phyloP scores from a whole-genome alignment of 202 grass and related monocot genomes.

The Panicum hallii region DNA sequence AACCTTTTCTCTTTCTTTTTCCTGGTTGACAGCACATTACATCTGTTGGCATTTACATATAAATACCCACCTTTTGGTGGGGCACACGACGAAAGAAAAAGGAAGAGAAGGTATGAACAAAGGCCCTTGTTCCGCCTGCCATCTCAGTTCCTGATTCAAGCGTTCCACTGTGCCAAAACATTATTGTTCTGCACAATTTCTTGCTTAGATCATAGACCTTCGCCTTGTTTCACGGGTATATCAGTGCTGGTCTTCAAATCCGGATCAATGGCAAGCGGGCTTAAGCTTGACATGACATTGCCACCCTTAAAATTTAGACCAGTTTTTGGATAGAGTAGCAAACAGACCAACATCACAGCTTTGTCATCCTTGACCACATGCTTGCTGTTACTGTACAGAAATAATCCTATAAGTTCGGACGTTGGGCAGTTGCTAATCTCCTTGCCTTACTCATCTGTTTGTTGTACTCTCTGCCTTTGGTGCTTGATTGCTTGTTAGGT shows the following conservation, averaged over 20 bases:
- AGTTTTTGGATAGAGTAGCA: slow-evolving; percentile 34
- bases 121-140: slow-evolving; percentile 29
- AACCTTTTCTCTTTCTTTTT: slow-evolving; percentile 37
- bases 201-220: slow-evolving; percentile 1
- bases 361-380: slow-evolving; percentile 44
- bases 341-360: slow-evolving; percentile 49
- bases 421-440: slow-evolving; percentile 42
- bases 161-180: slow-evolving; percentile 42
- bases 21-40: slow-evolving; percentile 38
- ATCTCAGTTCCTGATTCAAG: slow-evolving; percentile 38
- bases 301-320: slow-evolving; percentile 27
- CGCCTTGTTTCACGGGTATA: slow-evolving; percentile 4
- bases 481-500: slow-evolving; percentile 56
- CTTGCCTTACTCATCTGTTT: slow-evolving; percentile 49
- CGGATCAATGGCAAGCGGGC: slow-evolving; percentile 30
- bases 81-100: slow-evolving; percentile 38
- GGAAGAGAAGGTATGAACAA: slow-evolving; percentile 40
- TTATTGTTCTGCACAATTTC: slow-evolving; percentile 46
- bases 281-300: slow-evolving; percentile 35
- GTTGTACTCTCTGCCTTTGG: slow-evolving; percentile 64
- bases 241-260: slow-evolving; percentile 24
- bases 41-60: slow-evolving; percentile 63
- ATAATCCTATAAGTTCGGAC: slow-evolving; percentile 42
- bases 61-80: slow-evolving; percentile 73
- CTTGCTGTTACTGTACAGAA: slow-evolving; percentile 62